A percentile compares a stretch with the other conserved stretches of the same genome.
These are phyloP conservation scores for Allantophomopsis cytisporea DNA, from an alignment of 2,329 filamentous ascomycete species.

Conservation along the genomic window DNA sequence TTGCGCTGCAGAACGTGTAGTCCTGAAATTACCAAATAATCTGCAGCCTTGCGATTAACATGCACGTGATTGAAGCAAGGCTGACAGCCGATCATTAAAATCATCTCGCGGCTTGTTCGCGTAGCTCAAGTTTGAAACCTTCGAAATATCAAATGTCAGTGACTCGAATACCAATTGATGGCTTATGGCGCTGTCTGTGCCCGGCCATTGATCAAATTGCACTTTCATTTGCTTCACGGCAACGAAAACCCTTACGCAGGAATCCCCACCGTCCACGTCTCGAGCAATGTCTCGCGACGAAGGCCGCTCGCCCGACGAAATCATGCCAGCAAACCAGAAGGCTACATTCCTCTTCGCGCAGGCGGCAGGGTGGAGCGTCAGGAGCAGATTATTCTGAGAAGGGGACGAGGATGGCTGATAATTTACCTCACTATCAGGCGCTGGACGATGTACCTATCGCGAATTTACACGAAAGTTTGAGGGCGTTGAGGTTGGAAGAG, in stretches of 20 bases:
- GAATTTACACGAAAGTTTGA: conserved; percentile 33
- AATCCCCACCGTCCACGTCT: not conserved
- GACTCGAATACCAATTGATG: conserved; percentile 30
- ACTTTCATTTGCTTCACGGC: conserved; percentile 14
- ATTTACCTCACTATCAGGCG: not conserved
- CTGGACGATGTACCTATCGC: conserved; percentile 9
- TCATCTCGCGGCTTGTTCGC: too few species aligned
- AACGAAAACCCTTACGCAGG: not conserved
- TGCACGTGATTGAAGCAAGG: too few species aligned
- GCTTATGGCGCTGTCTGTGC: conserved; percentile 51
- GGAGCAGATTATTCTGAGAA: too few species aligned
- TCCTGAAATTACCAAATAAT: too few species aligned
- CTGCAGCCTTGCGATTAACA: too few species aligned
- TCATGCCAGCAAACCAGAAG: too few species aligned
- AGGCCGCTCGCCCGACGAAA: too few species aligned
- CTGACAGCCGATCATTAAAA: too few species aligned
- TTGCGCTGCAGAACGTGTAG: too few species aligned
- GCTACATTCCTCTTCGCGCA: too few species aligned
- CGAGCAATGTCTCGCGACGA: too few species aligned
- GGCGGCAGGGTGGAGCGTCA: too few species aligned
- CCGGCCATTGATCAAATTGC: conserved; percentile 33
- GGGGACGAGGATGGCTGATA: not conserved
- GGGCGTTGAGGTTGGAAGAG: conserved; percentile 21
- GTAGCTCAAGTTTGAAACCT: not conserved
- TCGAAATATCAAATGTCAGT: conserved; percentile 16